Conservation (phyloP, 148 eudicot genomes). For the Rhododendron kiyosumense region DNA sequence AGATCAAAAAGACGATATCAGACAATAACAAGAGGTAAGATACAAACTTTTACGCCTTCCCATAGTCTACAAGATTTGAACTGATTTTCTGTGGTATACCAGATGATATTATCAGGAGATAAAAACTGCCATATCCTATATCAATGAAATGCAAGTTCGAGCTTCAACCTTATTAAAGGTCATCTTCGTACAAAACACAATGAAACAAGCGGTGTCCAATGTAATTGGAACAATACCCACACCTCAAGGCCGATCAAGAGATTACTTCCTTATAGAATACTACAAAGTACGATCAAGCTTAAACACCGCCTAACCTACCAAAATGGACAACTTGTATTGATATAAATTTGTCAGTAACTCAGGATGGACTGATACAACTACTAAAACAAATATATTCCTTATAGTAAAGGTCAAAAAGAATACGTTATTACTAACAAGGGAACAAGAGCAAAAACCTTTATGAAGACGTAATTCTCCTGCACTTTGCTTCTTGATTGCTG, state of each 20-base stretch:
- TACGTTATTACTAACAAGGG: too few species aligned
- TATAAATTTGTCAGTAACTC: neutral
- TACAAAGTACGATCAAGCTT: neutral
- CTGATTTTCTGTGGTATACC: too few species aligned
- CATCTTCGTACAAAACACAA: neutral
- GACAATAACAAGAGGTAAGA: neutral
- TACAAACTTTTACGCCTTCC: neutral
- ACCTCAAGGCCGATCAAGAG: too few species aligned
- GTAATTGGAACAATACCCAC: too few species aligned
- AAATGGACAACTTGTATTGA: neutral
- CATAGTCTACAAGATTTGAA: too few species aligned
- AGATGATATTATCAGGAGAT: too few species aligned
- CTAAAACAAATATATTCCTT: neutral
- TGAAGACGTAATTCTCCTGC: conserved; percentile 44
- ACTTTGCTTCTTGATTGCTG: conserved; percentile 61
- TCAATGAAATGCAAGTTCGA: neutral
- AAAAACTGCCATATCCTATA: neutral
- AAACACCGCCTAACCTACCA: neutral
- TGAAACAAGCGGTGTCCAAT: neutral
- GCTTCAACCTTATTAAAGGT: neutral
- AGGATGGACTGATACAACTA: neutral
- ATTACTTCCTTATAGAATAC: neutral
- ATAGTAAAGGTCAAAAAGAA: neutral
- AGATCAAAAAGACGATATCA: too few species aligned
- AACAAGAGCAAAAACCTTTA: conserved; percentile 36